These are phyloP conservation scores for Colletotrichum sp. DNA, from an alignment of 2,329 filamentous ascomycete genomes.

Conservation along the genomic window DNA sequence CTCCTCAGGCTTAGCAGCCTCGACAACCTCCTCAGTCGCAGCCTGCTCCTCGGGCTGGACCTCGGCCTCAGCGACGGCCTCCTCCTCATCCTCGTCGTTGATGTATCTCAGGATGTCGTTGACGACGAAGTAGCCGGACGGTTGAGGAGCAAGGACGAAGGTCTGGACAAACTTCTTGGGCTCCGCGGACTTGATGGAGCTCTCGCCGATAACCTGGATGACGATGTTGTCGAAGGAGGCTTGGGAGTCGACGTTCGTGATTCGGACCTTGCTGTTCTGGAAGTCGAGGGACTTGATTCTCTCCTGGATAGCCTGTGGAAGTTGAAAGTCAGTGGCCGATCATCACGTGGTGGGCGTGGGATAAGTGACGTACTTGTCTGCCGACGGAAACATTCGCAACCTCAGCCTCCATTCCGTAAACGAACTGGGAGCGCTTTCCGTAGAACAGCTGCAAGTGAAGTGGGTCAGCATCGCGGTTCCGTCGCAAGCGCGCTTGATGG, in stretches of 20 bases:
- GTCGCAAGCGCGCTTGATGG: background rate
- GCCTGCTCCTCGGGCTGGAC: constrained; percentile 37
- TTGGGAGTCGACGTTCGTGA: constrained; percentile 97
- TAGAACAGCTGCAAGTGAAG: constrained; percentile 76
- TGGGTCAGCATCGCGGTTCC: background rate
- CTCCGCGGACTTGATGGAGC: constrained; percentile 89
- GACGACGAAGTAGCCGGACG: constrained; percentile 95
- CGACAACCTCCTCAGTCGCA: constrained; percentile 50
- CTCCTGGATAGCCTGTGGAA: constrained; percentile 80
- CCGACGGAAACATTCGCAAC: constrained; percentile 86
- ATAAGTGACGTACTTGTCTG: constrained; percentile 69
- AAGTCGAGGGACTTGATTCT: constrained; percentile 93
- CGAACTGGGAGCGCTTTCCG: constrained; percentile 93
- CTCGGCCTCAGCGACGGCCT: constrained; percentile 41
- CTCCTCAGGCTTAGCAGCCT: constrained; percentile 32
- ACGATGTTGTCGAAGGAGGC: constrained; percentile 92
- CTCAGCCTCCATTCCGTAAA: constrained; percentile 90
- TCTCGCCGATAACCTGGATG: constrained; percentile 97
- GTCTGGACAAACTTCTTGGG: constrained; percentile 98
- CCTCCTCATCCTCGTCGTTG: constrained; percentile 80
- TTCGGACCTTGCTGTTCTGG: constrained; percentile 97
- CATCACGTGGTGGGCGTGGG: background rate
- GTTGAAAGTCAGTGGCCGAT: constrained; percentile 6
- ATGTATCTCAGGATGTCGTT: constrained; percentile 98
- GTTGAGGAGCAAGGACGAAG: constrained; percentile 94